phyloP scores from a whole-genome alignment of 208 protist species.

The Chromosphaera perkinsii region DNA sequence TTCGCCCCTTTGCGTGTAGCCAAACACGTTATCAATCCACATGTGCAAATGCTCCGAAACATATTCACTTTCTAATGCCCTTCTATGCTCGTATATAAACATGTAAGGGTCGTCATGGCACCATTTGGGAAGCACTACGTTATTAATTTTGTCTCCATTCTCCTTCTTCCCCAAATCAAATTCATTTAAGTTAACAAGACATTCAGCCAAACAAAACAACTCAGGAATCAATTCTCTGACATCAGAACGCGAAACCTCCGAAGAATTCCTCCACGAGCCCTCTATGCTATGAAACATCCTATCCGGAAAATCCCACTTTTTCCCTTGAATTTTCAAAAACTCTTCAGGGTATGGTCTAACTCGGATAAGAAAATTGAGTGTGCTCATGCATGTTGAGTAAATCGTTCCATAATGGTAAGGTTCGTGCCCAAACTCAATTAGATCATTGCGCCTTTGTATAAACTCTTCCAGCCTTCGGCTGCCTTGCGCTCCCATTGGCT shows the following conservation, averaged over 20 bases:
- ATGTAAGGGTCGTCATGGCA: constrained; percentile 41
- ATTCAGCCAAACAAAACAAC: constrained; percentile 65
- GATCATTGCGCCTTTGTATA: not conserved
- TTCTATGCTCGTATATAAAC: constrained; percentile 56
- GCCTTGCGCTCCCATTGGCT: constrained; percentile 63
- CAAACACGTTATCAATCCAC: no score
- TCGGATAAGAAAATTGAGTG: constrained; percentile 92
- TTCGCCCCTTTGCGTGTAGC: no score
- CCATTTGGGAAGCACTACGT: constrained; percentile 65
- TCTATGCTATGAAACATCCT: constrained; percentile 90
- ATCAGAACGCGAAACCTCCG: constrained; percentile 42
- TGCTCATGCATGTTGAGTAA: constrained; percentile 87
- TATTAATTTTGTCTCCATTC: constrained; percentile 32
- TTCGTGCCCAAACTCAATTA: constrained; percentile 11
- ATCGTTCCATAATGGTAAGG: constrained; percentile 94
- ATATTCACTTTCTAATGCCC: constrained; percentile 75
- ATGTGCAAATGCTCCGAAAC: constrained; percentile 73
- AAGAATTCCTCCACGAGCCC: constrained; percentile 76
- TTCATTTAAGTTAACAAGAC: constrained; percentile 54
- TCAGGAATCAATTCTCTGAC: constrained; percentile 76
- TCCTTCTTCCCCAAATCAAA: constrained; percentile 39
- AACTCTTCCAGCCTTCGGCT: constrained; percentile 14
- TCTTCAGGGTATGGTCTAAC: constrained; percentile 88
- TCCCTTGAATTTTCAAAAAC: constrained; percentile 33
- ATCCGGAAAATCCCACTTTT: constrained; percentile 87